Base-by-base conservation (phyloP, 768 basidiomycete genomes). In the Trametes maxima region DNA sequence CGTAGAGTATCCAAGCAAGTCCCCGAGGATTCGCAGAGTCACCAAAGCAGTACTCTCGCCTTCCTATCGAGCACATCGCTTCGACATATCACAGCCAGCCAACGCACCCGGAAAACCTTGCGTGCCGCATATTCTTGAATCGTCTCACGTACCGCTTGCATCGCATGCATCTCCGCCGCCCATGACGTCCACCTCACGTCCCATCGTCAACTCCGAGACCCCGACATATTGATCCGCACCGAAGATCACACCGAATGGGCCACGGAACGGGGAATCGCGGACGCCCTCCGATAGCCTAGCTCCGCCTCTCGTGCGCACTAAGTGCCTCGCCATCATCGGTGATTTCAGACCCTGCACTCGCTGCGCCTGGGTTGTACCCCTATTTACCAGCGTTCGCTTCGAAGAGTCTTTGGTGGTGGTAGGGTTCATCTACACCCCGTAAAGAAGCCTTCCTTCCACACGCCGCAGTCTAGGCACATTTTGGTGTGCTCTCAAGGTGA, bases 161-260 rank as follows among this genome's bases (percentile, higher is more conserved):
- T 64, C 57, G 57, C 59, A 22, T 55, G 57, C 53, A 59, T 59
- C 47, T 43, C 57, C 47, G 62, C 59, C 42, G 45, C 63, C 16
- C 63, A 64, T 50, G 43, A 49, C 24, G 35, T 16, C n/a, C 54
- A 55, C 8, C 14, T 44, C 54, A 19, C 42, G 46, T 52, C 35
- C 48, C 59, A 19, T 19, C 42, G n/a, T 33, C 28, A 33, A 33
- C 56, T 58, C 25, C 88, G 88, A 6, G 65, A 73, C 2, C 86
- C 88, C 16, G 88, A 89, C 65, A 84, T 90, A 0, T 75, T 90
- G 2, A 69, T 90, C 25, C 87, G 89, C 62, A 78, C 77, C 33
- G 88, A 87, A 1, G 88, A 90, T 64, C 70, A 89, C 49, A 87
- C 84, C 22, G 77, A 78, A 19, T 72, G 68, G 49, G 87, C 87